Conservation (phyloP, 2,329 filamentous ascomycete species). For the Trichoderma harzianum region DNA sequence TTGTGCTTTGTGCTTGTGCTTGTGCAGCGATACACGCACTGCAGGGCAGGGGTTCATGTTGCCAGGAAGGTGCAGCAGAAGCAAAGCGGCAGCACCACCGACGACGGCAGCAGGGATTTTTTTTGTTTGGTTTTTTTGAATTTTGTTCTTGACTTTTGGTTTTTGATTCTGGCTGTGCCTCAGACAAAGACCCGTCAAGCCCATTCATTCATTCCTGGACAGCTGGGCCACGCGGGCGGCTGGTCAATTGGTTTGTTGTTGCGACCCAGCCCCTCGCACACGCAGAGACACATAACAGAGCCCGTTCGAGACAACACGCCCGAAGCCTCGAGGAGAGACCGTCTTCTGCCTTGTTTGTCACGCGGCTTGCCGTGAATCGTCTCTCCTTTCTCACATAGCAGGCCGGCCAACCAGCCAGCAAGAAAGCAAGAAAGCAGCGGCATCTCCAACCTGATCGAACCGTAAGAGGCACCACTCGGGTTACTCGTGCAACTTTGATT, state of each 20-base stretch:
- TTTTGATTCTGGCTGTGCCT: neutral
- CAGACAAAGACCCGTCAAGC: neutral
- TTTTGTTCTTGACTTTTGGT: too few relatives aligned
- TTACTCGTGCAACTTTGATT: neutral
- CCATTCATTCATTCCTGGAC: constrained; percentile 9
- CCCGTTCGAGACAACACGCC: constrained; percentile 5
- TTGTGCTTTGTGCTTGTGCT: neutral
- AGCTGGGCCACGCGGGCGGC: neutral
- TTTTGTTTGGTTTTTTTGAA: too few relatives aligned
- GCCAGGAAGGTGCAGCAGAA: neutral
- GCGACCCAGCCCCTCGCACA: constrained; percentile 1
- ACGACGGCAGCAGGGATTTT: neutral
- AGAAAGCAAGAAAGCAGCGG: neutral
- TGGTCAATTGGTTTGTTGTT: neutral
- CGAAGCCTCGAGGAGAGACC: neutral
- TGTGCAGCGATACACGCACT: neutral
- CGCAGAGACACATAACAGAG: neutral
- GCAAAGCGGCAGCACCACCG: neutral
- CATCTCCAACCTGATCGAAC: neutral
- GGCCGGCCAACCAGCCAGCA: neutral
- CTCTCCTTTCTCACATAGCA: neutral
- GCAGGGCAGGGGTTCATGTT: neutral
- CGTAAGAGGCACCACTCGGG: neutral
- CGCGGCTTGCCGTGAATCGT: constrained; percentile 1
- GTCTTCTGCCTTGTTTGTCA: neutral